Evolutionary conservation across 768 basidiomycete genomes (phyloP), one percentile per base, ranked within the genome.

Genomic region (Hortiboletus flavorubellus): DNA sequence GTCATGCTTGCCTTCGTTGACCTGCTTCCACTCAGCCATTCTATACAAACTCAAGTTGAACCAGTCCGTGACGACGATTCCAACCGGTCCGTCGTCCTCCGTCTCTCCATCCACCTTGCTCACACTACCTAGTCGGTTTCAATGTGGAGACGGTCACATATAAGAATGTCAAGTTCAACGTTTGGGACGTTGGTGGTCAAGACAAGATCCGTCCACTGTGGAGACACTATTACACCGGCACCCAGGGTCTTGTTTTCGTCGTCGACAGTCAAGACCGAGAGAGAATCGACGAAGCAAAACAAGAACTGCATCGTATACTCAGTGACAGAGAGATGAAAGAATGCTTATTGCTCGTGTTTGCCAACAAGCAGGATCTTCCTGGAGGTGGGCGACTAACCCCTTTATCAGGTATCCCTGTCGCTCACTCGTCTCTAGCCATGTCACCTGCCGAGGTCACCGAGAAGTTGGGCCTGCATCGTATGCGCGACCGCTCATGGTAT

Each of bases 61-160:
- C 75, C 95, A 98, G 75, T 94, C 92, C 47, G 96, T 98, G 55
- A 98, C 96, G 21, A 98, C 96, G 21, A 98, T 98, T 68, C 96
- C 96, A 56, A 98, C 96, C 55, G 93, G 93, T 89, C 53, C 38
- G 60, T 65, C 44, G 23, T 34, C 53, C n/a, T 50, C 16, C 15
- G 8, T 10, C 8, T 14, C 34, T 26, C 14, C 33, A 9, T 34
- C 29, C 34, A 31, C 26, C 33, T 15, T 39, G 48, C 34, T 61
- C 18, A 59, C 59, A 16, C 12, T 33, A 38, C 7, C 4, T 64
- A 93, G 93, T 97, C 69, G 96, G 96, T 23, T 98, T 98, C 83
- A 98, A 98, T 67, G 96, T 98, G 56, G 96, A 98, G 75, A 98
- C 96, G 4, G 96, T 98, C 50, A 97, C 94, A 45, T 98, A 98